Evolutionary conservation across 2,329 filamentous ascomycete species (phyloP), one percentile per base, ranked within the genome.

Genomic region (Diaporthe helianthi): DNA sequence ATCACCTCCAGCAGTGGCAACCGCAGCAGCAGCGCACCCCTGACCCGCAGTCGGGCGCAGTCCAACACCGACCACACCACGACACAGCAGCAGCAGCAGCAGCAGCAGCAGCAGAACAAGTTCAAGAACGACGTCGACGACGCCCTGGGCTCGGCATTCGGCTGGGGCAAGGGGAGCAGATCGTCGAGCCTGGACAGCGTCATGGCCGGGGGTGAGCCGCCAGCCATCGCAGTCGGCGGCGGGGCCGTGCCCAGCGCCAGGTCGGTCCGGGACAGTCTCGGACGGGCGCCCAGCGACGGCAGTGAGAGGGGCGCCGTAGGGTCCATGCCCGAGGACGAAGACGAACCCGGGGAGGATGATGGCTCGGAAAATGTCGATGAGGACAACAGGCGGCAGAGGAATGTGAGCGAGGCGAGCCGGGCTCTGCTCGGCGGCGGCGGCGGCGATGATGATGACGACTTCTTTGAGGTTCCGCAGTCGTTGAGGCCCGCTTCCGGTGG

Each of bases 111-210:
- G n/a, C n/a, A n/a, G n/a, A n/a, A n/a, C n/a, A 70, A 72, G 29
- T 72, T 71, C 67, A 74, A 78, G 73, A 63, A 66, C 36, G 71
- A 73, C 71, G 64, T 80, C 26, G 78, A 80, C 69, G 73, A 74
- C 17, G 78, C 77, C n/a, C 73, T 80, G 38, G 72, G 73, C 8
- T 65, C 68, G 19, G 79, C 80, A 67, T 78, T 81, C 47, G 77
- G 78, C 13, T 80, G 78, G 78, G 72, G 73, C 15, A 15, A 33
- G 4, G 67, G 38, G 46, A 60, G 63, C 51, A 70, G 69, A 66
- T 63, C 31, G 69, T 75, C 26, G 69, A 71, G 60, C 74, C 73
- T 73, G 26, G 73, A 73, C 69, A 78, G 76, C 69, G 70, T 76
- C 26, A 73, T 77, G 60, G 52, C 63, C 1, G 71, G 71, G 64